Evolutionary conservation across 306 rosid species (phyloP), one percentile per base, ranked within the genome.

Genomic region (Corylus americana): DNA sequence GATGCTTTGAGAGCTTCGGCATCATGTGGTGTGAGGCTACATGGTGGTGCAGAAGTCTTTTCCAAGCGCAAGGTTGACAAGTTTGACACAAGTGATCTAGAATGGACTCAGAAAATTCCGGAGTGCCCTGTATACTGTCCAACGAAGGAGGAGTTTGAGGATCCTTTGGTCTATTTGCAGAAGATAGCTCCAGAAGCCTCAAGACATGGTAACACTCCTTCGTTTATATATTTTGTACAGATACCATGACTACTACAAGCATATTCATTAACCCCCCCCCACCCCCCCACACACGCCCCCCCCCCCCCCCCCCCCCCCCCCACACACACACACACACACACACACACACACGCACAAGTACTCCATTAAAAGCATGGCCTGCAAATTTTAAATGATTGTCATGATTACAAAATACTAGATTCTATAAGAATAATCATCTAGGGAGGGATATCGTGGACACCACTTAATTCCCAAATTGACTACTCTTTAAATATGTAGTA

Each of bases 111-210:
- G 29, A 88, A 87, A 77, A 90, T 96, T 84, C 89, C 89, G 0
- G 96, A 93, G 74, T 96, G 99, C 77, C 99, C 99, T 80, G 94
- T 93, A 31, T 96, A 91, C 78, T 83, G 79, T 81, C 99, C 99
- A 25, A 88, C 98, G 51, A 90, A 83, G 83, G 97, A 93, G 55
- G 99, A 96, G 79, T 96, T 96, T 75, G 94, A 89, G 82, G 97
- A 96, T 82, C 99, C 99, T 82, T 84, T 93, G 86, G 81, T 88
- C 83, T 96, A 91, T 74, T 85, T 96, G 89, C 98, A 96, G 85
- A 96, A 90, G 86, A 93, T 96, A 78, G 91, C 98, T 48, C 97
- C 97, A 55, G 98, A 93, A 87, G 99, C 99, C 72, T 90, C 98
- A 49, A 93, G 83, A 90, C 91, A 90, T 84, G 99, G 99, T 96